These are phyloP conservation scores for Rhynchosporium agropyri DNA, from an alignment of 2,329 filamentous ascomycete species.

Conservation along the genomic window DNA sequence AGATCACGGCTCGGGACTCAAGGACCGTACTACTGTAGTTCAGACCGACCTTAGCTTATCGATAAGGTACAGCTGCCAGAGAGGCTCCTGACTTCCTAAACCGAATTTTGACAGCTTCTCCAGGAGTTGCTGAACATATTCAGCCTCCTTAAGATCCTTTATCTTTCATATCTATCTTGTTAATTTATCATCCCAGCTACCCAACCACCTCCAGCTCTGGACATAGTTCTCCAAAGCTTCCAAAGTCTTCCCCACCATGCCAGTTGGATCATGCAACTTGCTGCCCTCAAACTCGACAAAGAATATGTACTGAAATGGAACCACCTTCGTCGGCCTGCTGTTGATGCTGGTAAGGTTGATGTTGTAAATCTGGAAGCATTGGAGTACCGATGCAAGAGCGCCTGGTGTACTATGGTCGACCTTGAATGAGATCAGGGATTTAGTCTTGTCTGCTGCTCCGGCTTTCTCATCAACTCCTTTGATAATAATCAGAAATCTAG, in stretches of 20 bases:
- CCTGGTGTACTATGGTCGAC: conserved; percentile 77
- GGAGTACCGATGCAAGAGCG: conserved; percentile 78
- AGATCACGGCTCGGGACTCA: neutral
- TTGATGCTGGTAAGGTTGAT: conserved; percentile 92
- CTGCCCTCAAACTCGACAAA: conserved; percentile 86
- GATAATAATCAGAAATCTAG: conserved; percentile 71
- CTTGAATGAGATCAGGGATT: conserved; percentile 82
- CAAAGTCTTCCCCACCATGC: conserved; percentile 63
- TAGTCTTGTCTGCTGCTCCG: conserved; percentile 46
- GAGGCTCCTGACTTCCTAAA: neutral
- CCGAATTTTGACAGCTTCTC: neutral
- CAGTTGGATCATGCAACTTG: conserved; percentile 53
- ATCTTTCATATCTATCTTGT: conserved; percentile 11
- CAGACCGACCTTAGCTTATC: conserved; percentile 23
- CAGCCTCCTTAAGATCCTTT: neutral
- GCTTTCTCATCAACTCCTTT: conserved; percentile 36
- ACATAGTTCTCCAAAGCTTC: conserved; percentile 59
- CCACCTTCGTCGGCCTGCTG: conserved; percentile 73
- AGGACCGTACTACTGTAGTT: neutral
- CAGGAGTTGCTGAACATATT: neutral
- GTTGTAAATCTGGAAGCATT: conserved; percentile 71
- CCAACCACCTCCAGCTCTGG: conserved; percentile 68
- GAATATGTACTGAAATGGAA: conserved; percentile 90
- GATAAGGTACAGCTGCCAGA: conserved; percentile 26
- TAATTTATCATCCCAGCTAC: conserved; percentile 59